phyloP scores from a whole-genome alignment of 441 rosid species.

The Capsella rubella region DNA sequence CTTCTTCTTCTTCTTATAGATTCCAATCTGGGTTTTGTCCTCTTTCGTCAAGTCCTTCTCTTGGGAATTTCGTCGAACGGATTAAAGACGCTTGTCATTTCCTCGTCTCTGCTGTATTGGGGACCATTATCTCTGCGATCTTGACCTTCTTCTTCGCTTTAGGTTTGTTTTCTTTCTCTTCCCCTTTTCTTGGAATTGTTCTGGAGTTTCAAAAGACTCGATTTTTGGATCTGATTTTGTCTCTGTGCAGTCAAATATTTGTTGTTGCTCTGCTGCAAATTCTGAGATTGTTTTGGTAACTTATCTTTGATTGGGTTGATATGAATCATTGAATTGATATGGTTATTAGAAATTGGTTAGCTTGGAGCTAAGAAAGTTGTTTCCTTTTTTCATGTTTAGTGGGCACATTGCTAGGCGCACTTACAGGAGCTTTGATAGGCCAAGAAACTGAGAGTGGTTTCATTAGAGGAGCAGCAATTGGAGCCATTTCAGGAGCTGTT shows the following conservation, averaged over 20 bases:
- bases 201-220: not conserved
- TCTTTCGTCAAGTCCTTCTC: constrained; percentile 49
- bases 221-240: constrained; percentile 19
- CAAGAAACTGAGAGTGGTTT: constrained; percentile 99
- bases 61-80: constrained; percentile 65
- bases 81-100: constrained; percentile 64
- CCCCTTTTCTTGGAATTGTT: not conserved
- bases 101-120: constrained; percentile 78
- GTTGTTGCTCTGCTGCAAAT: constrained; percentile 1
- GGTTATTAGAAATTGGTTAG: not conserved
- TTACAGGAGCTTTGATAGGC: constrained; percentile 98
- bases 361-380: constrained; percentile 34
- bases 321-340: constrained; percentile 21
- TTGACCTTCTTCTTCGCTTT: constrained; percentile 95
- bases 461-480: constrained; percentile 94
- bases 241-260: constrained; percentile 6
- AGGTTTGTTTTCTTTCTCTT: constrained; percentile 51
- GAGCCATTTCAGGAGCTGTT: constrained; percentile 98
- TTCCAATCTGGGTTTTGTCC: constrained; percentile 59
- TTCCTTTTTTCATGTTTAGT: constrained; percentile 56
- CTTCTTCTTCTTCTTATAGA: constrained; percentile 50
- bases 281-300: not conserved
- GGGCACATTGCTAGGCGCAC: constrained; percentile 92
- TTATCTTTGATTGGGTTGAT: constrained; percentile 18
- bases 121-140: constrained; percentile 92